These are phyloP conservation scores for Vitis hybrid DNA, from an alignment of 177 flowering plant genomes.

Conservation along the genomic window DNA sequence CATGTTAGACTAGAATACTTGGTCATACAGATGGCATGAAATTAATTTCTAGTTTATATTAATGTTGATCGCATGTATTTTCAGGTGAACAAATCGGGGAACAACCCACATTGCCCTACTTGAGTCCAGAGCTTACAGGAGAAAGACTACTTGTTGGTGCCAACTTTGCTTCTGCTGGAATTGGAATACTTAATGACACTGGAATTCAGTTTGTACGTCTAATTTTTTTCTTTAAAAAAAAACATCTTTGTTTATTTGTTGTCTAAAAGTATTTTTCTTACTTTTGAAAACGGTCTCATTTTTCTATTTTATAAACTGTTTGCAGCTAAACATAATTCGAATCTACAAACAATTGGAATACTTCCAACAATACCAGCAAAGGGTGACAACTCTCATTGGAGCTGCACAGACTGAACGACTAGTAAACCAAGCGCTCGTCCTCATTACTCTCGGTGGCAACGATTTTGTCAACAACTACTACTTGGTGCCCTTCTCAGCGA, in stretches of 20 bases:
- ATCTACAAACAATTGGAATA: constrained; percentile 27
- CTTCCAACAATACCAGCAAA: constrained; percentile 36
- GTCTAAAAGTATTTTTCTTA: too few species aligned
- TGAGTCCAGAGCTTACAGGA: constrained; percentile 63
- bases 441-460: constrained; percentile 48
- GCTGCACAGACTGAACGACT: constrained; percentile 23
- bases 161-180: constrained; percentile 94
- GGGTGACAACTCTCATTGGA: constrained; percentile 34
- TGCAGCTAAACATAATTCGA: constrained; percentile 37
- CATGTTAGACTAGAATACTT: not conserved
- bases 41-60: not conserved
- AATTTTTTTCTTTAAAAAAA: not conserved
- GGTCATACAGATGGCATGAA: too few species aligned
- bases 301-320: not conserved
- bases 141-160: constrained; percentile 73
- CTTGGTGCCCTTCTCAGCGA: constrained; percentile 41
- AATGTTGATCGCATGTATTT: not conserved
- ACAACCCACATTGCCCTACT: constrained; percentile 64
- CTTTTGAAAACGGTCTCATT: too few species aligned
- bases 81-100: constrained; percentile 69
- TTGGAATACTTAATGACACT: constrained; percentile 90
- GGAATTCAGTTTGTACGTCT: constrained; percentile 83
- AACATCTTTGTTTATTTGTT: too few species aligned
- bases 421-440: constrained; percentile 32
- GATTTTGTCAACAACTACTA: constrained; percentile 57